Conservation (phyloP, 1,139 yeast species). For the Trichomonascaceae sp. region DNA sequence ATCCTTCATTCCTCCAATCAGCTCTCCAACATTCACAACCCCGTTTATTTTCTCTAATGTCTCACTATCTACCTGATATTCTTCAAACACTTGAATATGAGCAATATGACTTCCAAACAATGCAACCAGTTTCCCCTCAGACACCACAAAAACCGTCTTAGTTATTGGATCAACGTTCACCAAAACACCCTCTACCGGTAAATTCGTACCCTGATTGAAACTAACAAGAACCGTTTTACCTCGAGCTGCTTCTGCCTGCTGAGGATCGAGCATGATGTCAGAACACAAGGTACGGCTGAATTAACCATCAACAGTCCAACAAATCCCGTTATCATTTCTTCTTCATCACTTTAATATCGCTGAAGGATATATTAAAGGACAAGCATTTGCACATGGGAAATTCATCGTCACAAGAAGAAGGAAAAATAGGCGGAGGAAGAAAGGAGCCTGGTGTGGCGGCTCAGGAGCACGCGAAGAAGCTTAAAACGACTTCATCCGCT, state of each 20-base stretch:
- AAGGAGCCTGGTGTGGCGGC: neutral
- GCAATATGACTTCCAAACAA: slow-evolving; percentile 3
- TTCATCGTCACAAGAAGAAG: slow-evolving; percentile 29
- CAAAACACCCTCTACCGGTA: slow-evolving; percentile 18
- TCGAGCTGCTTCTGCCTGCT: slow-evolving; percentile 11
- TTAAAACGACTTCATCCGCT: neutral
- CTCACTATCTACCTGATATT: neutral
- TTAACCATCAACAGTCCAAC: neutral
- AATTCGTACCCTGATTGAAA: slow-evolving; percentile 10
- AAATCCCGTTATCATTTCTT: neutral
- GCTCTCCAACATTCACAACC: slow-evolving; percentile 3
- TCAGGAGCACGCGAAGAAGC: neutral
- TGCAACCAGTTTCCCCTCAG: slow-evolving; percentile 8
- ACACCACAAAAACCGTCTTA: slow-evolving; percentile 16
- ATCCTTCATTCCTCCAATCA: neutral
- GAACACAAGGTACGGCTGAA: neutral
- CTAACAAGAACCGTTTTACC: slow-evolving; percentile 14
- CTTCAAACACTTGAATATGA: slow-evolving; percentile 5
- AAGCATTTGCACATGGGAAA: slow-evolving; percentile 21
- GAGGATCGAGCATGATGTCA: slow-evolving; percentile 4
- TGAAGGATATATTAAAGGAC: neutral
- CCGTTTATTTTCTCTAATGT: slow-evolving; percentile 1
- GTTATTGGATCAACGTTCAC: slow-evolving; percentile 21
- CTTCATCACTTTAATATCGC: neutral
- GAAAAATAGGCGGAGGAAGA: neutral